Base-by-base conservation (phyloP, 208 protist genomes). In the Leishmania turanica region DNA sequence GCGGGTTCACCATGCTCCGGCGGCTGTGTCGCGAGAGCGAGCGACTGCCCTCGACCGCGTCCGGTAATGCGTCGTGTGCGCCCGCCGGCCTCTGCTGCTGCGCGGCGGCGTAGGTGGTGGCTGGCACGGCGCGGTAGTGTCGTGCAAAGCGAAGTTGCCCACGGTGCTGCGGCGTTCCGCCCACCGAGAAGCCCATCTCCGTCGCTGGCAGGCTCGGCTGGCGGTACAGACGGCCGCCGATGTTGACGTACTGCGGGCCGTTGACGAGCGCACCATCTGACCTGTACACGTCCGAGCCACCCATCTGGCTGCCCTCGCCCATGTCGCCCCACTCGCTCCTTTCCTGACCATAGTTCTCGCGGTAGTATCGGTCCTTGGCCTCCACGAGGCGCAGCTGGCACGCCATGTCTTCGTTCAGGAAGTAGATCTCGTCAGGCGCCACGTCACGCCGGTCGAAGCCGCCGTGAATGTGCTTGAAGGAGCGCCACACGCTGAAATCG, bases 401-500 rank as follows among this genome's bases (percentile, higher is more conserved):
- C 6, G 88, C 87, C 95, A 98, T 98, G 79, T 98, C 95, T 54
- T 93, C 87, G 78, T 96, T 96, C 65, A 98, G 82, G 77, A 89
- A 90, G 89, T 95, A 98, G 37, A 98, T 93, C 80, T 96, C 93
- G 82, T 98, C 93, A 0, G 95, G 95, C 11, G 95, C 93, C 56
- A 98, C 93, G 80, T 98, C 91, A 34, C 95, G 91, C 17, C 95
- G 90, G 72, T 92, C 83, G 78, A 98, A 98, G 64, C 95, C 95
- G 79, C 94, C 94, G 78, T 97, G 94, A 58, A 97, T 93, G 79
- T 97, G 94, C 88, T 97, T 97, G 87, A 97, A 97, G 51, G 94
- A 97, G 47, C 94, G 92, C 93, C 94, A 97, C 45, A 97, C 91
- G 62, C 90, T 96, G 87, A 93, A 97, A 77, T 97, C 94, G 88